These are phyloP conservation scores for Leccinum uliginosum DNA, from an alignment of 768 basidiomycete genomes.

Conservation along the genomic window DNA sequence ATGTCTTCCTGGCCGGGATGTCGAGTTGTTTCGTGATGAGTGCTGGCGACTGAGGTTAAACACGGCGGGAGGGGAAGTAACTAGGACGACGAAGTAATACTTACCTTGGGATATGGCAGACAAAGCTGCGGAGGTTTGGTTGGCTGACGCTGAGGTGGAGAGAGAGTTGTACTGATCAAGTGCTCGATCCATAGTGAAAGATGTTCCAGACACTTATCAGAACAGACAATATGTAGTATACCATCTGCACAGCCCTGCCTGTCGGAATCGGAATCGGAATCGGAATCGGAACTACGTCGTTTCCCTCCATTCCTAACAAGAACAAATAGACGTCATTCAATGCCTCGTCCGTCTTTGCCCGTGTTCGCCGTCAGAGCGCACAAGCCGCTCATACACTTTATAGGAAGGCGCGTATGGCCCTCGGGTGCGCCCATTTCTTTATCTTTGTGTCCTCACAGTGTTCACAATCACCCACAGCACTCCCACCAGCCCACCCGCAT, in stretches of 20 bases:
- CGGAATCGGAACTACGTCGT: slow-evolving; percentile 4
- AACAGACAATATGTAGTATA: no score
- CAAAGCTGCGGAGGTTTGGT: slow-evolving; percentile 7
- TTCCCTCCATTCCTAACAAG: slow-evolving; percentile 17
- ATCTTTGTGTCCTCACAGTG: not conserved
- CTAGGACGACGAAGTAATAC: slow-evolving; percentile 4
- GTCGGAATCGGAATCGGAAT: slow-evolving; percentile 7
- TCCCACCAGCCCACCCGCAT: slow-evolving; percentile 47
- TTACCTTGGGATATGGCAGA: slow-evolving; percentile 16
- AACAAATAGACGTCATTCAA: slow-evolving; percentile 14
- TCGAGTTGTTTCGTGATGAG: slow-evolving; percentile 26
- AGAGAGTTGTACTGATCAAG: slow-evolving; percentile 19
- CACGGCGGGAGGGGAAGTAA: not conserved
- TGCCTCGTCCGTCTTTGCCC: slow-evolving; percentile 30
- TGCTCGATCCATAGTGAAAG: slow-evolving; percentile 9
- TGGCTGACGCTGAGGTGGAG: slow-evolving; percentile 7
- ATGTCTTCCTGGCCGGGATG: slow-evolving; percentile 43
- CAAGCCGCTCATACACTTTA: slow-evolving; percentile 58
- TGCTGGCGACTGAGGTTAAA: slow-evolving; percentile 13
- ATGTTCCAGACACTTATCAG: not conserved
- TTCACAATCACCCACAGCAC: slow-evolving; percentile 29
- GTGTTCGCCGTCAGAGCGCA: slow-evolving; percentile 41
- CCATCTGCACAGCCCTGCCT: slow-evolving; percentile 14
- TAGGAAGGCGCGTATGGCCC: slow-evolving; percentile 55
- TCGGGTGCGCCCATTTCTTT: slow-evolving; percentile 31